Percentiles rank a stretch among this genome's conserved stretches.
Conservation (phyloP, 768 basidiomycete genomes). For the Cystofilobasidium capitatum region DNA sequence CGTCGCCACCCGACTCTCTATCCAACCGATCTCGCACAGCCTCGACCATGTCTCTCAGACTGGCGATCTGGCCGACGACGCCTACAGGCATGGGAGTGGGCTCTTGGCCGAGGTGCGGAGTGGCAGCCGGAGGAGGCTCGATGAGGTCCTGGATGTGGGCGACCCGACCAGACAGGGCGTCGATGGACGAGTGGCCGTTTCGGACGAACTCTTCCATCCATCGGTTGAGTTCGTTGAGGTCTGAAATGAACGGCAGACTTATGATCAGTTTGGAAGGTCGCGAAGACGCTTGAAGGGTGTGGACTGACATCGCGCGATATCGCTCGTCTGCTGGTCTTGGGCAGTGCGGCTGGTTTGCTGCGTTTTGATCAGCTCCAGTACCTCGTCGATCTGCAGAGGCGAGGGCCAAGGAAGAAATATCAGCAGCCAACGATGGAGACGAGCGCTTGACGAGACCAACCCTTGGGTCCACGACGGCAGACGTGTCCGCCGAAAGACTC, state of each 20-base stretch:
- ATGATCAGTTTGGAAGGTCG: not conserved
- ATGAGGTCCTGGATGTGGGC: constrained; percentile 20
- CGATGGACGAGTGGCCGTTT: constrained; percentile 13
- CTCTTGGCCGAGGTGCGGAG: constrained; percentile 5
- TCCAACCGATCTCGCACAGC: constrained; percentile 44
- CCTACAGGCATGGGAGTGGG: not conserved
- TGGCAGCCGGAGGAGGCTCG: constrained; percentile 14
- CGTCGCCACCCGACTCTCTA: constrained; percentile 48
- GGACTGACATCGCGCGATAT: constrained; percentile 38
- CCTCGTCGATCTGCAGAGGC: constrained; percentile 31
- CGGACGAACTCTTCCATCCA: constrained; percentile 74
- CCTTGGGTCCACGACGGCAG: not conserved
- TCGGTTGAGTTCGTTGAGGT: constrained; percentile 39
- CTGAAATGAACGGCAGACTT: not conserved
- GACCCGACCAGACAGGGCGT: constrained; percentile 17
- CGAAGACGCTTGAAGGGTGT: not conserved
- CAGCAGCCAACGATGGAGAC: not conserved
- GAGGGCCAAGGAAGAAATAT: not conserved
- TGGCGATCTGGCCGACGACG: constrained; percentile 37
- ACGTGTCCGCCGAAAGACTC: too few relatives aligned
- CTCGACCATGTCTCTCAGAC: constrained; percentile 55
- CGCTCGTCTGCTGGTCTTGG: constrained; percentile 38
- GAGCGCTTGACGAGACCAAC: not conserved
- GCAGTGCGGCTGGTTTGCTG: constrained; percentile 34
- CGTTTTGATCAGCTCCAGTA: constrained; percentile 34